Base-by-base conservation (phyloP, 2,329 filamentous ascomycete genomes). In the Cephalotrichum gorgonifer region DNA sequence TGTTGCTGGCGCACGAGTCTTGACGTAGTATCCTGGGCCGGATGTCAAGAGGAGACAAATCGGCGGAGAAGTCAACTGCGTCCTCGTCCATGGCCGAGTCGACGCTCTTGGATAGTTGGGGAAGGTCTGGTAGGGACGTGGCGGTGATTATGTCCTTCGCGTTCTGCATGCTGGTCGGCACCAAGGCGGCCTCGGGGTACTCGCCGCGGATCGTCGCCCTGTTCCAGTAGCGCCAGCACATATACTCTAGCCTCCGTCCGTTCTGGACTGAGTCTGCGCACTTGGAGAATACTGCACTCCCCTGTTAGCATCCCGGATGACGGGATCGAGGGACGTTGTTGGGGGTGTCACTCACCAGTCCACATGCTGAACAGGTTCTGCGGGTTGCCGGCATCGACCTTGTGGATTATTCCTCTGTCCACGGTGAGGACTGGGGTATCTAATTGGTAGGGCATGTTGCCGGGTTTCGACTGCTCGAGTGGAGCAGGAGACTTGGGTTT, bases 281-380 rank as follows among this genome's bases (percentile, higher is more conserved):
- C 69, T 89, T 88, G 47, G 89, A 91, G 64, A 97, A 96, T 52
- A 97, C 89, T 93, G 62, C 39, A 20, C 28, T 23, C 11, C n/a
- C n/a, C n/a, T n/a, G 20, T 31, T 46, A 2, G 20, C 49, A 35
- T 47, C 35, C 25, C 25, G 8, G 26, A 22, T 25, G 49, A 14
- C 26, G n/a, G n/a, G n/a, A n/a, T n/a, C n/a, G n/a, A n/a, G n/a
- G n/a, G 26, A 22, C 23, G 15, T 25, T 28, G 17, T 5, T 3
- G n/a, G 23, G 41, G 6, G 12, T 8, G 20, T 12, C 39, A 76
- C 86, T 78, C 70, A 95, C 89, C 88, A 65, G 88, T 91, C 89
- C 90, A 95, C 80, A 97, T 94, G 73, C 87, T 90, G 70, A 93
- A 94, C 47, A 97, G 80, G 63, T 90, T 94, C 69, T 95, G 88